phyloP scores from a whole-genome alignment of 495 filamentous ascomycete species.

The Trypethelium eluteriae region DNA sequence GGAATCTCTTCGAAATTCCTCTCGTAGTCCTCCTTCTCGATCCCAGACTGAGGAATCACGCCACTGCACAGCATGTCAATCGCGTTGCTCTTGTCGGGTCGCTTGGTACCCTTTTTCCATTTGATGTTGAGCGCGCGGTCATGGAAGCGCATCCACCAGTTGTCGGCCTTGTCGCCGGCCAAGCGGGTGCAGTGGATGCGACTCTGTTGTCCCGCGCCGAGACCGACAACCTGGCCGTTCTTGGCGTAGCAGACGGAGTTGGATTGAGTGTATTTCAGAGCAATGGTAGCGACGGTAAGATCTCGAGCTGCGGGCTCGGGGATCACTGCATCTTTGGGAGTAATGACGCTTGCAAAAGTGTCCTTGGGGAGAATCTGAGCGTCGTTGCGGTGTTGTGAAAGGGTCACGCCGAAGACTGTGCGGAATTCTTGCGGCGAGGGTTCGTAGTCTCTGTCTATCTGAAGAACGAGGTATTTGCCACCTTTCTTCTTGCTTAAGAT shows the following conservation, averaged over 20 bases:
- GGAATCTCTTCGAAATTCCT: slow-evolving; percentile 89
- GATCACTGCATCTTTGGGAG: slow-evolving; percentile 66
- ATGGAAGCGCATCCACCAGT: slow-evolving; percentile 99
- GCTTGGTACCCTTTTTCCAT: slow-evolving; percentile 95
- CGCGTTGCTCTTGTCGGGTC: slow-evolving; percentile 94
- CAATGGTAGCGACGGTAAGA: slow-evolving; percentile 90
- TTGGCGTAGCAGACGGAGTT: slow-evolving; percentile 98
- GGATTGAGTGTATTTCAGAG: slow-evolving; percentile 94
- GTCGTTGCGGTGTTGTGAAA: slow-evolving; percentile 88
- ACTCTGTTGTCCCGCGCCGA: slow-evolving; percentile 94
- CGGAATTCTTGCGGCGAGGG: slow-evolving; percentile 68
- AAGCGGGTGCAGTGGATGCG: slow-evolving; percentile 97
- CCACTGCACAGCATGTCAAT: slow-evolving; percentile 92
- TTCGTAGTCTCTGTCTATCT: slow-evolving; percentile 84
- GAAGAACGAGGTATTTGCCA: slow-evolving; percentile 88
- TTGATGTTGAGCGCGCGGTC: slow-evolving; percentile 75
- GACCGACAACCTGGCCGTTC: slow-evolving; percentile 86
- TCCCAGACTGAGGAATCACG: slow-evolving; percentile 67
- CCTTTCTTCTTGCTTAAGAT: slow-evolving; percentile 98
- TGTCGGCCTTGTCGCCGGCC: slow-evolving; percentile 97
- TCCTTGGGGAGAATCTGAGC: slow-evolving; percentile 69
- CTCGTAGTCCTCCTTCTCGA: slow-evolving; percentile 81
- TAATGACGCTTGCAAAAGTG: slow-evolving; percentile 77
- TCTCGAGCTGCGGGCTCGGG: slow-evolving; percentile 79
- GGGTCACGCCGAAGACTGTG: slow-evolving; percentile 78